Base-by-base conservation (phyloP, 2,329 filamentous ascomycete genomes). In the Pestalotiopsis sp. region DNA sequence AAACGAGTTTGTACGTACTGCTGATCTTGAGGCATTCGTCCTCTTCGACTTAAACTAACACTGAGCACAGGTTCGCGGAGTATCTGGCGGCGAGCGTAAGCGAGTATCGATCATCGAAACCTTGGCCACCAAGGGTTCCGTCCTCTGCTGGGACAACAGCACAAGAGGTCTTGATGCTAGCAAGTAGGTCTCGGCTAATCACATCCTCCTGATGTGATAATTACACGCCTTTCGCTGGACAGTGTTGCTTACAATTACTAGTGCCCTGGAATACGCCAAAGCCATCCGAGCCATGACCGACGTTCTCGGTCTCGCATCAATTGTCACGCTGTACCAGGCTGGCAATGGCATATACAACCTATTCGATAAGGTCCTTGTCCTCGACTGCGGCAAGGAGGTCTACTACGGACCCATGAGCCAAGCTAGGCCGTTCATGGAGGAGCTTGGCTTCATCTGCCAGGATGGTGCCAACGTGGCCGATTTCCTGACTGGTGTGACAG, bases 331-430 rank as follows among this genome's bases (percentile, higher is more conserved):
- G 0, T 92, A 93, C 74, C 91, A 92, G 74, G 90, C 91, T 3
- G 88, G 89, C 5, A 91, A 92, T 66, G 88, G 86, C 26, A 92
- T 92, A 68, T 92, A 91, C 75, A 81, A 91, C 30, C 82, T 89
- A 0, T 92, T 92, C 74, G 89, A 92, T 75, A 92, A 92, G 73
- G 89, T 92, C 0, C 81, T 92, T 0, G 85, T 92, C 9, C 82
- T 92, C 3, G 89, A 92, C 60, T 85, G 88, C 67, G 90, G 90
- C 60, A 87, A 88, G 69, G 77, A 92, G 71, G 83, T 91, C 59
- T 92, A 85, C 79, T 92, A 90, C 70, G 90, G 90, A 0, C 84
- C 89, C 0, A 80, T 83, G 70, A 77, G 82, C 5, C 81, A 89
- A 68, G 90, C 90, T 0, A 79, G 83, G 4, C 86, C 87, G 0